Evolutionary conservation across 176 grass and related monocot species (phyloP).

Genomic region (Phoenix dactylifera): DNA sequence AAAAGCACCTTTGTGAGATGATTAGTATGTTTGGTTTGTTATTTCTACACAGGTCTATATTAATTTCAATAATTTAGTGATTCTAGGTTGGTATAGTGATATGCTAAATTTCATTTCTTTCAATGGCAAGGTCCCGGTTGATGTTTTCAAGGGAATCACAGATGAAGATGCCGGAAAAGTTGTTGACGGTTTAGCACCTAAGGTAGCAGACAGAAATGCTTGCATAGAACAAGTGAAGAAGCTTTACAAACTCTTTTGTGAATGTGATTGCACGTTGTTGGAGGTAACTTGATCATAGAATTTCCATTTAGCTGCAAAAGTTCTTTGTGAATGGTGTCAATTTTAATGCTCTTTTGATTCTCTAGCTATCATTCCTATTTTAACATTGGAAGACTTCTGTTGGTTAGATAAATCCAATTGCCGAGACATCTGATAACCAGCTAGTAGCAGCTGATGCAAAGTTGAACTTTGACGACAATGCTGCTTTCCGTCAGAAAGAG

Average conservation of each 20-base stretch:
- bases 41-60: no score
- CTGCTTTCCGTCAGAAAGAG: slow-evolving; percentile 91
- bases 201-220: slow-evolving; percentile 66
- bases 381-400: slow-evolving; percentile 13
- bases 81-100: neutral
- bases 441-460: slow-evolving; percentile 97
- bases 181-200: slow-evolving; percentile 87
- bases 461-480: slow-evolving; percentile 99
- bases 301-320: neutral
- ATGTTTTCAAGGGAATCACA: slow-evolving; percentile 96
- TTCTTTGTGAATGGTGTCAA: no score
- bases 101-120: slow-evolving; percentile 3
- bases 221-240: slow-evolving; percentile 98
- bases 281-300: slow-evolving; percentile 37
- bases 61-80: no score
- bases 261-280: slow-evolving; percentile 77
- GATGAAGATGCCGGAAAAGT: slow-evolving; percentile 96
- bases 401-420: slow-evolving; percentile 94
- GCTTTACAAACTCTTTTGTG: slow-evolving; percentile 82
- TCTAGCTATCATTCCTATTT: neutral
- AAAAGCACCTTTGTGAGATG: neutral
- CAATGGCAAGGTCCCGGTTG: slow-evolving; percentile 70
- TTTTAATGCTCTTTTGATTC: neutral
- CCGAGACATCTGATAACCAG: slow-evolving; percentile 79
- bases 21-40: neutral